Conservation (phyloP, 2,329 filamentous ascomycete species). For the Aspergillus jensenii region DNA sequence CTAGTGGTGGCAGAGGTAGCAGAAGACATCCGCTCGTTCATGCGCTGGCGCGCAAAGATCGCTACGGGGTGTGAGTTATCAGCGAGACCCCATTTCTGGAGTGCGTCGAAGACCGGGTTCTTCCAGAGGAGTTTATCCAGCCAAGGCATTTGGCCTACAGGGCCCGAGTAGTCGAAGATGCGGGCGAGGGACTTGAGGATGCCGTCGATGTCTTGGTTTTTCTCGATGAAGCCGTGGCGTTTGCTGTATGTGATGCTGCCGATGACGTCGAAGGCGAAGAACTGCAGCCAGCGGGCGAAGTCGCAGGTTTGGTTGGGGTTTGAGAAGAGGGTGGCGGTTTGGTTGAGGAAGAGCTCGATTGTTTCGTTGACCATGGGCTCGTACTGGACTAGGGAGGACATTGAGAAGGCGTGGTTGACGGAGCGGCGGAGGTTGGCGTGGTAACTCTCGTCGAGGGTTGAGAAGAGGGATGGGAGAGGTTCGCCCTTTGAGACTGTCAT, state of each 20-base stretch:
- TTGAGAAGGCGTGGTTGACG: constrained; percentile 18
- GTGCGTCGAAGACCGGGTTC: constrained; percentile 59
- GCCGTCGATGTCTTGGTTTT: constrained; percentile 64
- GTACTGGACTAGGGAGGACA: constrained; percentile 15
- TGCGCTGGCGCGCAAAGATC: constrained; percentile 21
- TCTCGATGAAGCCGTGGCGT: constrained; percentile 73
- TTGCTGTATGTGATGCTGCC: constrained; percentile 76
- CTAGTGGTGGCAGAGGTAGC: not conserved
- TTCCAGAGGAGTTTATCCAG: constrained; percentile 70
- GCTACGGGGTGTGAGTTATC: constrained; percentile 25
- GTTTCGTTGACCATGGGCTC: constrained; percentile 18
- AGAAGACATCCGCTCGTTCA: constrained; percentile 21
- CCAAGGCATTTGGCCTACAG: constrained; percentile 70
- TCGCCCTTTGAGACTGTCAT: constrained; percentile 69
- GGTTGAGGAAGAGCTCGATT: constrained; percentile 10
- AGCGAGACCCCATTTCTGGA: constrained; percentile 24
- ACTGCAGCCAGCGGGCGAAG: constrained; percentile 64
- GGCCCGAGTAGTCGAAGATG: constrained; percentile 12
- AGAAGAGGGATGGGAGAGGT: constrained; percentile 71
- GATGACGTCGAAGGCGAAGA: constrained; percentile 82
- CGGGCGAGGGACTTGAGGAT: constrained; percentile 13
- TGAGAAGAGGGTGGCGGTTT: constrained; percentile 8
- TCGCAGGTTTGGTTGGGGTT: constrained; percentile 12
- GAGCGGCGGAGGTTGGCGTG: constrained; percentile 17
- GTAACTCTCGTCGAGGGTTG: constrained; percentile 54